Evolutionary conservation across 805 yeast genomes (phyloP), one percentile per base, ranked within the genome.

Genomic region (Metschnikowia santaceciliae): DNA sequence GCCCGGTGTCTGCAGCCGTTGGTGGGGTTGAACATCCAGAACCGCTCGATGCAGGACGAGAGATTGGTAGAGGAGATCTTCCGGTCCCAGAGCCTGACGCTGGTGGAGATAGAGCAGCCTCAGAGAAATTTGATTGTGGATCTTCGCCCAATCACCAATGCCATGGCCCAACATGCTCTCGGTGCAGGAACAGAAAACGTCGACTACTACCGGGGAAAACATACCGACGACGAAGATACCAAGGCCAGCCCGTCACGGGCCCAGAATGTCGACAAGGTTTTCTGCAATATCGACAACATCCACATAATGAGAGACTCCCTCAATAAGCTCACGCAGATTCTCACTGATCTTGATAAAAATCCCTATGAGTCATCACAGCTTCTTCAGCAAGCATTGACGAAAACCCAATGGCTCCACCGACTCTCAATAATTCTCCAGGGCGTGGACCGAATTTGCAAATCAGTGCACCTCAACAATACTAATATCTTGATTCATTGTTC

Each of bases 141-240:
- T 70, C 87, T 96, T 20, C 75, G 99, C 50, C 99, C 99, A 0
- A 67, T 90, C 23, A 86, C 97, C 0, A 94, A 94, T 67, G 98
- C 98, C 6, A 80, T 90, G 80, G 98, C 97, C 0, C 98, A 94
- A 61, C 88, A 89, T 42, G 98, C 98, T 0, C 70, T 94, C 14
- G 99, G 99, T 11, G 99, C 97, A n/a, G 99, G 99, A 0, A 86
- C 97, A 0, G 99, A 94, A 64, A 86, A 81, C 57, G 88, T 90
- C 77, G 97, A 92, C 51, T 82, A 90, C 62, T 92, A 94, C 69
- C 78, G 83, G 46, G 76, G 72, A 1, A 57, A 50, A 33, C 37
- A 42, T 10, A 32, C 52, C n/a, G 47, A 26, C 10, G 47, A 44
- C 5, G 40, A 44, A 13, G 50, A 17, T 54, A 49, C 22, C 50